phyloP scores from a whole-genome alignment of 345 rosid genomes.

The Citrus maxima region DNA sequence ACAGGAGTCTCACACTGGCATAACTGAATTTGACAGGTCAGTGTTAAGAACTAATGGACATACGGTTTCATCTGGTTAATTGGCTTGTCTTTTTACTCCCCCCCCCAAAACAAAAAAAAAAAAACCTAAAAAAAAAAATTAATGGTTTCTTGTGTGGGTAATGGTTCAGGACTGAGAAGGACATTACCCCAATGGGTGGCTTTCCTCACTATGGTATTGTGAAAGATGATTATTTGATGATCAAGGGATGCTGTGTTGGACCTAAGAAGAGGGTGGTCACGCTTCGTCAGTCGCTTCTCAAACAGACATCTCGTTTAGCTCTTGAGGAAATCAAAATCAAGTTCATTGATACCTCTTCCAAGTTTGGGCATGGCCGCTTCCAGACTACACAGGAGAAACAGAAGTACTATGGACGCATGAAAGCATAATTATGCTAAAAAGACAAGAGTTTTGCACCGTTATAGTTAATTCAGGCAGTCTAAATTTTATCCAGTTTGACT shows the following conservation, averaged over 20 bases:
- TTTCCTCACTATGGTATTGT: slow-evolving; percentile 84
- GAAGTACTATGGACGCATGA: slow-evolving; percentile 55
- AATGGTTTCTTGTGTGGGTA: background rate
- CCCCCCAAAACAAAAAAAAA: too few relatives aligned
- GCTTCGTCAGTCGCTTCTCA: slow-evolving; percentile 59
- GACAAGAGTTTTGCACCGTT: background rate
- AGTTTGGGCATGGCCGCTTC: slow-evolving; percentile 70
- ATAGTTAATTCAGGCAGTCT: background rate
- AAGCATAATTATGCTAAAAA: slow-evolving; percentile 35
- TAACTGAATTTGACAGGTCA: slow-evolving; percentile 80
- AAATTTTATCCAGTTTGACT: background rate
- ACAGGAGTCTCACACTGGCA: slow-evolving; percentile 57
- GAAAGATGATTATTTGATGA: slow-evolving; percentile 67
- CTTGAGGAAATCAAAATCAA: slow-evolving; percentile 67
- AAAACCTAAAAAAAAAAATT: background rate
- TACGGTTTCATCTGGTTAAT: background rate
- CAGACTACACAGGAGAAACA: slow-evolving; percentile 66
- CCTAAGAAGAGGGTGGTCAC: slow-evolving; percentile 93
- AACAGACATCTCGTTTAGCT: slow-evolving; percentile 74
- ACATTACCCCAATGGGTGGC: slow-evolving; percentile 77
- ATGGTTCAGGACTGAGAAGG: slow-evolving; percentile 72
- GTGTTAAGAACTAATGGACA: background rate
- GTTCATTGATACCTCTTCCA: slow-evolving; percentile 71
- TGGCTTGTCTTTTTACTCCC: background rate
- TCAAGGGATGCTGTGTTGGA: slow-evolving; percentile 84